Evolutionary conservation across 2,329 filamentous ascomycete species (phyloP).

Genomic region (Calonectria leucothoes): DNA sequence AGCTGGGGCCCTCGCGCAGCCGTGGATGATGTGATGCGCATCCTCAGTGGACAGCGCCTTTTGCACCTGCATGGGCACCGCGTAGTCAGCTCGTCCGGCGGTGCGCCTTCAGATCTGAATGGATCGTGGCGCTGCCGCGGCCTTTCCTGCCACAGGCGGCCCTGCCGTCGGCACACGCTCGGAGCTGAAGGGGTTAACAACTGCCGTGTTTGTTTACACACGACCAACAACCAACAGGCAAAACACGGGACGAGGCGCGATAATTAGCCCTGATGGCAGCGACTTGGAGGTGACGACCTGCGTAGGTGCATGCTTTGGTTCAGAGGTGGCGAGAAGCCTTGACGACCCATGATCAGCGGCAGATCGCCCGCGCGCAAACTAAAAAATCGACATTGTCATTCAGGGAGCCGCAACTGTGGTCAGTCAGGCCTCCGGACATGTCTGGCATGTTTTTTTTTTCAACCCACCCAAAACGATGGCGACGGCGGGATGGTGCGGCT

Average conservation of each 20-base stretch:
- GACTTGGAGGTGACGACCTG: neutral
- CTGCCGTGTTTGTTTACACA: conserved; percentile 2
- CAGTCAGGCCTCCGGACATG: neutral
- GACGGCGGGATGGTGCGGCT: neutral
- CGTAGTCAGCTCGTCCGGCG: neutral
- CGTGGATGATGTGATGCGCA: neutral
- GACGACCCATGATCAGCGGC: neutral
- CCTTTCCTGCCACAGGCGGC: neutral
- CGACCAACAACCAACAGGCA: neutral
- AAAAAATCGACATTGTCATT: neutral
- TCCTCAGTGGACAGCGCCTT: neutral
- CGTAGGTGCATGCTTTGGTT: neutral
- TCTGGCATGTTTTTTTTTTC: neutral
- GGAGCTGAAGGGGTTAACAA: neutral
- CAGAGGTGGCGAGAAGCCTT: neutral
- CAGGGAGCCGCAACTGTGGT: neutral
- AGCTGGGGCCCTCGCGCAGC: neutral
- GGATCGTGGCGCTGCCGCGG: conserved; percentile 16
- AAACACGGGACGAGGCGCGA: conserved; percentile 3
- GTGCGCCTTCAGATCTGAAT: conserved; percentile 10
- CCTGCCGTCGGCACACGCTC: neutral
- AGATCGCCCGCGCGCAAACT: neutral
- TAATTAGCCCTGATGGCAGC: neutral
- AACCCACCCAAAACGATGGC: neutral
- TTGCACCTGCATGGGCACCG: neutral